Evolutionary conservation across 192 early-diverging fungal species (phyloP).

Genomic region (Mortierella hygrophila): DNA sequence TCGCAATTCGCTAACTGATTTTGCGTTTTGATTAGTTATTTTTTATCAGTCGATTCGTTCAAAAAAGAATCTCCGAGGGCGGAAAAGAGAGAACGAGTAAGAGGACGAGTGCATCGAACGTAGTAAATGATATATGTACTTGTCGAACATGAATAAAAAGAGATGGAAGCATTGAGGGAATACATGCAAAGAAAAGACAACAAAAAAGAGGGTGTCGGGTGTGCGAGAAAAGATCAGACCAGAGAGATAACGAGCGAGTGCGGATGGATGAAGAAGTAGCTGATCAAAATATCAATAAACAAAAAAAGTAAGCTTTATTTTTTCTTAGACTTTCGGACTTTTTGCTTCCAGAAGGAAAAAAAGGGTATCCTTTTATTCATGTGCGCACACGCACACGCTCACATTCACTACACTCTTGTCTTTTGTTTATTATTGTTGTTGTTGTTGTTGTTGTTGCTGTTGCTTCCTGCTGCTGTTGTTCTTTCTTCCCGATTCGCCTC

Average conservation of each 20-base stretch:
- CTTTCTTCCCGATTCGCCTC: background rate
- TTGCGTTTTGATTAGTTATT: background rate
- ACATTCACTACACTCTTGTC: background rate
- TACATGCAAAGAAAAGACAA: background rate
- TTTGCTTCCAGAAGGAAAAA: background rate
- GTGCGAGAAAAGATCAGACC: background rate
- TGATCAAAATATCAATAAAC: background rate
- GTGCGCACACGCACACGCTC: background rate
- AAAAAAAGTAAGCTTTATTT: background rate
- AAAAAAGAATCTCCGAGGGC: background rate
- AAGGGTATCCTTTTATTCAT: background rate
- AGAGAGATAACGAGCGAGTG: background rate
- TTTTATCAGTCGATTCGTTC: too few relatives aligned
- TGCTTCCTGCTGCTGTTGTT: too few relatives aligned
- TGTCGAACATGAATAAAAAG: background rate
- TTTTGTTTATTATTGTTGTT: background rate
- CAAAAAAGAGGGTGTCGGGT: too few relatives aligned
- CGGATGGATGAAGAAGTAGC: background rate
- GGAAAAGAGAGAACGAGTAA: background rate
- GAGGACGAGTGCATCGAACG: background rate
- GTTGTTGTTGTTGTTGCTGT: background rate
- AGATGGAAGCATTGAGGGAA: background rate
- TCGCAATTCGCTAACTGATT: background rate
- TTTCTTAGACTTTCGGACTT: constrained; percentile 15
- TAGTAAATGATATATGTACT: background rate